A percentile compares a stretch with the other conserved stretches of the same genome.
These are phyloP conservation scores for Penicillium longicatenatum DNA, from an alignment of 495 filamentous ascomycete genomes.

Conservation along the genomic window DNA sequence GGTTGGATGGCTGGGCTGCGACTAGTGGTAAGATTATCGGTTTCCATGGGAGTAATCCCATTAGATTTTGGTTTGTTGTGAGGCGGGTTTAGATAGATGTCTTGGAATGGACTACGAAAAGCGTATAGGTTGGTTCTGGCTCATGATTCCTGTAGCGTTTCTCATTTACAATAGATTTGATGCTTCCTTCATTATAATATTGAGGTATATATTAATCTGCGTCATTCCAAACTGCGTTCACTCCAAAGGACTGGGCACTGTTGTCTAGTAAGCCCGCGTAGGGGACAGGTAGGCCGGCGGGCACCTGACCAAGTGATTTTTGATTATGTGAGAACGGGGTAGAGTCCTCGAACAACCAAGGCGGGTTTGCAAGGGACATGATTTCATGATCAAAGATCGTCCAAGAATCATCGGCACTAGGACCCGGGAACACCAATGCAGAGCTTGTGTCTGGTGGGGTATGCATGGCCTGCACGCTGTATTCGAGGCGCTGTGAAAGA, in stretches of 20 bases:
- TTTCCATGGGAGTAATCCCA: slow-evolving; percentile 19
- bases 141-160: background rate
- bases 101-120: background rate
- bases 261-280: slow-evolving; percentile 15
- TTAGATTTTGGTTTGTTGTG: slow-evolving; percentile 24
- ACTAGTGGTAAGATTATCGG: slow-evolving; percentile 13
- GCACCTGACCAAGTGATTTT: slow-evolving; percentile 6
- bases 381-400: slow-evolving; percentile 45
- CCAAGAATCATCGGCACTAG: slow-evolving; percentile 34
- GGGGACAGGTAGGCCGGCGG: background rate
- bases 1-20: slow-evolving; percentile 23
- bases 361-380: slow-evolving; percentile 35
- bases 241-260: slow-evolving; percentile 8
- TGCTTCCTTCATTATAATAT: too few species aligned
- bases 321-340: slow-evolving; percentile 4
- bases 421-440: slow-evolving; percentile 24
- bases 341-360: slow-evolving; percentile 33
- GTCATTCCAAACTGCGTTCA: slow-evolving; percentile 15
- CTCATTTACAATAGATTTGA: background rate
- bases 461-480: slow-evolving; percentile 41
- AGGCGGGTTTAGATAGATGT: slow-evolving; percentile 9
- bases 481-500: slow-evolving; percentile 36
- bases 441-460: slow-evolving; percentile 35
- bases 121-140: background rate
- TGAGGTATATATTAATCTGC: background rate